A percentile compares a stretch with the other conserved stretches of the same genome.
phyloP scores from a whole-genome alignment of 2,329 filamentous ascomycete species.

The Paraconiothyrium sp. region DNA sequence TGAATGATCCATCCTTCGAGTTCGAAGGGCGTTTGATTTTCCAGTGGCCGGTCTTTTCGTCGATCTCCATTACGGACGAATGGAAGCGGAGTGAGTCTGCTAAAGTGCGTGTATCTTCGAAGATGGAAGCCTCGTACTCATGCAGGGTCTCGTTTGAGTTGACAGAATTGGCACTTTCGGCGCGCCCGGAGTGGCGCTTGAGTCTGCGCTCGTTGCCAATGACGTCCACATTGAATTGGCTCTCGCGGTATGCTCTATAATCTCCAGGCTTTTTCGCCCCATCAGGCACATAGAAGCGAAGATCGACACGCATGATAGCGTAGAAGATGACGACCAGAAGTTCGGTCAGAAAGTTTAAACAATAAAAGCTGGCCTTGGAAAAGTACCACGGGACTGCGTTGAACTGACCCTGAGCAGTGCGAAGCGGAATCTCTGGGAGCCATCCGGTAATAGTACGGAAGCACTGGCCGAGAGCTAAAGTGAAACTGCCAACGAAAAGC shows the following conservation, averaged over 20 bases:
- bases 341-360: slow-evolving; percentile 81
- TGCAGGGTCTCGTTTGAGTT: slow-evolving; percentile 41
- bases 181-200: slow-evolving; percentile 20
- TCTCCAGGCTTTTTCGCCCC: slow-evolving; percentile 63
- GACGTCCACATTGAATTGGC: slow-evolving; percentile 32
- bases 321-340: slow-evolving; percentile 74
- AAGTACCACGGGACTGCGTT: slow-evolving; percentile 70
- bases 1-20: slow-evolving; percentile 20
- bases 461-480: slow-evolving; percentile 73
- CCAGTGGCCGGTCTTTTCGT: slow-evolving; percentile 42
- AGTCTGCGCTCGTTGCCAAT: slow-evolving; percentile 35
- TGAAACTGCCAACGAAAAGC: slow-evolving; percentile 65
- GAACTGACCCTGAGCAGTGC: slow-evolving; percentile 56
- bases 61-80: slow-evolving; percentile 43
- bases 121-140: slow-evolving; percentile 40
- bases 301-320: slow-evolving; percentile 74
- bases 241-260: slow-evolving; percentile 32
- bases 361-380: slow-evolving; percentile 77
- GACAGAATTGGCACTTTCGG: slow-evolving; percentile 9
- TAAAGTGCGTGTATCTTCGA: slow-evolving; percentile 43
- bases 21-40: slow-evolving; percentile 42
- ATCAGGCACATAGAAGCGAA: slow-evolving; percentile 78
- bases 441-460: slow-evolving; percentile 73
- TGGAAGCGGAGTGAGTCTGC: slow-evolving; percentile 46
- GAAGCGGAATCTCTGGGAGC: slow-evolving; percentile 55